Evolutionary conservation across 805 yeast genomes (phyloP).

Genomic region (Kazachstania viticola): DNA sequence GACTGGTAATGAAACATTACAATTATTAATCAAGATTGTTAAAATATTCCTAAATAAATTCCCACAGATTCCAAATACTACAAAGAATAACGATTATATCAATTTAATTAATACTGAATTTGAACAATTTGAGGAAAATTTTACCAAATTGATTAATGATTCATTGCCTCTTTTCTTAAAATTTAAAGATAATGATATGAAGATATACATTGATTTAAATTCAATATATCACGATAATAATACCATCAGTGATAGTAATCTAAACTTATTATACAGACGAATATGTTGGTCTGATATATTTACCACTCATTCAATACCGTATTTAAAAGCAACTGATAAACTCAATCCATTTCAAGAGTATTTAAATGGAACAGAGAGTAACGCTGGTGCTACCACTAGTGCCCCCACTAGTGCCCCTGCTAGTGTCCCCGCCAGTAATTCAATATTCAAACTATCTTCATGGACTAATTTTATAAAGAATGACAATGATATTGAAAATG

Average conservation of each 20-base stretch:
- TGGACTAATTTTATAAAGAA: conserved; percentile 25
- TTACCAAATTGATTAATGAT: conserved; percentile 4
- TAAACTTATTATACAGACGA: too few relatives aligned
- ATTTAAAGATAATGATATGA: too few relatives aligned
- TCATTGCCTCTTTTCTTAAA: conserved; percentile 9
- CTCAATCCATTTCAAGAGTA: too few relatives aligned
- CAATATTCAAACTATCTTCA: conserved; percentile 29
- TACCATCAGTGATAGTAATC: conserved; percentile 10
- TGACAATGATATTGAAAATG: conserved; percentile 4
- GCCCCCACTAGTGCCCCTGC: conserved; percentile 19
- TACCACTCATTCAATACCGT: conserved; percentile 13
- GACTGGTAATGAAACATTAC: conserved; percentile 18
- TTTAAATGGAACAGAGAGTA: too few relatives aligned
- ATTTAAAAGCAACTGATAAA: background rate
- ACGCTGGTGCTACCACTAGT: background rate
- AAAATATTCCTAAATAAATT: conserved; percentile 13
- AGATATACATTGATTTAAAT: background rate
- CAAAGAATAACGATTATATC: conserved; percentile 14
- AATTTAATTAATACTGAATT: conserved; percentile 9
- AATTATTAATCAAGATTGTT: conserved; percentile 10
- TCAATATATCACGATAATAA: conserved; percentile 13
- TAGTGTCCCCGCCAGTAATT: conserved; percentile 22
- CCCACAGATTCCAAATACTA: conserved; percentile 18
- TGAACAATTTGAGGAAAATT: conserved; percentile 9
- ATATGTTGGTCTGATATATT: conserved; percentile 25